Evolutionary conservation across 1,284 basidiomycete species (phyloP).

Genomic region (Microbotryum violaceum): DNA sequence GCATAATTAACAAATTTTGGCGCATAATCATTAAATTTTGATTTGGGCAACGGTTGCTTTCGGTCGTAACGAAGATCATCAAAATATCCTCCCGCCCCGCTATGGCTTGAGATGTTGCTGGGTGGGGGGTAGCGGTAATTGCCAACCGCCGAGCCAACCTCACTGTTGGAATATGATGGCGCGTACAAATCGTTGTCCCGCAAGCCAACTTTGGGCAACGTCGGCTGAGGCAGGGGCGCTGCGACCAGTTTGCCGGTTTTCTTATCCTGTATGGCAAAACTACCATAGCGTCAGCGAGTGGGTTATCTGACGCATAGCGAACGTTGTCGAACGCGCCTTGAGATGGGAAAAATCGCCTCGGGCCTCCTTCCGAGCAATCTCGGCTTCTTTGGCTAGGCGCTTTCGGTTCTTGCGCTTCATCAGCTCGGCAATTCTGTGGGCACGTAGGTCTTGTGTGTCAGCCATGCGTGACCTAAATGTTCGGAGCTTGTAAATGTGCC

Average conservation of each 20-base stretch:
- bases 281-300: not conserved
- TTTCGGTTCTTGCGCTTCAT: slow-evolving; percentile 87
- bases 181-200: slow-evolving; percentile 63
- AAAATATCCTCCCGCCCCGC: no score
- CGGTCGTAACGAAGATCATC: no score
- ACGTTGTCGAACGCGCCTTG: slow-evolving; percentile 48
- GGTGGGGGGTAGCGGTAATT: not conserved
- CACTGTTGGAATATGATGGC: slow-evolving; percentile 34
- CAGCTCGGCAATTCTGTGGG: slow-evolving; percentile 67
- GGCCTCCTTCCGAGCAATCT: slow-evolving; percentile 81
- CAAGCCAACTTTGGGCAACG: slow-evolving; percentile 80
- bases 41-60: no score
- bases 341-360: slow-evolving; percentile 80
- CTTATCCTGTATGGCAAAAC: slow-evolving; percentile 40
- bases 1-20: not conserved
- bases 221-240: slow-evolving; percentile 85
- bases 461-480: not conserved
- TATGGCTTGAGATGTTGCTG: not conserved
- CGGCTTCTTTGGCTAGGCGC: slow-evolving; percentile 70
- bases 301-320: not conserved
- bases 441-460: slow-evolving; percentile 1
- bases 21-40: not conserved
- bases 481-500: not conserved
- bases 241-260: slow-evolving; percentile 78
- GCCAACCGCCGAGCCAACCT: not conserved